phyloP scores from a whole-genome alignment of 2,329 filamentous ascomycete species.

The Penicillium oxalicum region DNA sequence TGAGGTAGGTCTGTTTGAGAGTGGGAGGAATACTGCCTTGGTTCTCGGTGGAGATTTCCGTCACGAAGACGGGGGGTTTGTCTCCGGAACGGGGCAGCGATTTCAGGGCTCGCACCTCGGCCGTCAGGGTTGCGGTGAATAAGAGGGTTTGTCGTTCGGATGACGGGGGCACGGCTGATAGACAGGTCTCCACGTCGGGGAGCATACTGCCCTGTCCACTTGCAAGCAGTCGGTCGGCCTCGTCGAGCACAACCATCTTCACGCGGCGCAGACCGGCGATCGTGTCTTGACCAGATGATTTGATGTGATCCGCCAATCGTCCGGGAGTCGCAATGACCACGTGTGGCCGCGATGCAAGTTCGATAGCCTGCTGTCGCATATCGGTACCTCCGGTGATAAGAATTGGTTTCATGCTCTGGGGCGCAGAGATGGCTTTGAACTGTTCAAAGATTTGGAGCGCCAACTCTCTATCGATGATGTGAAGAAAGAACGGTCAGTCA shows the following conservation, averaged over 20 bases:
- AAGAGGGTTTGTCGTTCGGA: constrained; percentile 81
- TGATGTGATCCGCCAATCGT: constrained; percentile 86
- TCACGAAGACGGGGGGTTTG: constrained; percentile 75
- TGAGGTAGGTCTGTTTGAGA: constrained; percentile 76
- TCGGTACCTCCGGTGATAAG: constrained; percentile 91
- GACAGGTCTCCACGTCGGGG: constrained; percentile 84
- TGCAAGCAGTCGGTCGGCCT: constrained; percentile 82
- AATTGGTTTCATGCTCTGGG: constrained; percentile 77
- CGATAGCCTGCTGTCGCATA: constrained; percentile 85
- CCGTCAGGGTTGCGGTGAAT: constrained; percentile 92
- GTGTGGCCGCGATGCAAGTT: constrained; percentile 74
- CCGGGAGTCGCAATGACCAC: constrained; percentile 93
- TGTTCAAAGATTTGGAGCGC: constrained; percentile 96
- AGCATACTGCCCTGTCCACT: constrained; percentile 78
- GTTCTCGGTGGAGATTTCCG: constrained; percentile 67
- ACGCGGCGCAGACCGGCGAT: constrained; percentile 72
- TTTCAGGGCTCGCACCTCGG: constrained; percentile 83
- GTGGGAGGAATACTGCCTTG: constrained; percentile 73
- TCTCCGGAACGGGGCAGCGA: constrained; percentile 63
- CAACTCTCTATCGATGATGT: constrained; percentile 58
- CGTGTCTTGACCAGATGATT: constrained; percentile 85
- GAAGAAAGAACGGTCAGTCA: neutral
- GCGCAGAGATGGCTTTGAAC: constrained; percentile 83
- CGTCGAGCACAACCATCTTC: constrained; percentile 84
- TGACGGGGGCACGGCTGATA: constrained; percentile 72